Percentiles rank a stretch among this genome's conserved stretches.
Evolutionary conservation across 2,329 filamentous ascomycete genomes (phyloP).

Genomic region (Aspergillus calidoustus): DNA sequence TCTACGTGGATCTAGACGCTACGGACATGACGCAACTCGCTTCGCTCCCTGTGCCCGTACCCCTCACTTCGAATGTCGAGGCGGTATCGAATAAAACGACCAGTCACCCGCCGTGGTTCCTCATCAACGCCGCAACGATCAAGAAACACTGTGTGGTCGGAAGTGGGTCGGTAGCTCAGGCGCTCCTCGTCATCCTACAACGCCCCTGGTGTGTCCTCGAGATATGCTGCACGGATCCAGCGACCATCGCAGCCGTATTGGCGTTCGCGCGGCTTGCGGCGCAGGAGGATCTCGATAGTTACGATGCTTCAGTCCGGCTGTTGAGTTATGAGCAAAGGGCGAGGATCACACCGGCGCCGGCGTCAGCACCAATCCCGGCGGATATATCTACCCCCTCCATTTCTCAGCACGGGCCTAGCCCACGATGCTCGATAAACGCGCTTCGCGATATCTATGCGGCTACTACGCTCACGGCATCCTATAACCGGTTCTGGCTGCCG

Average conservation of each 20-base stretch:
- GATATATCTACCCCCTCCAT: neutral
- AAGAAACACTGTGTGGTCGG: slow-evolving; percentile 25
- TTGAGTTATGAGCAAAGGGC: slow-evolving; percentile 18
- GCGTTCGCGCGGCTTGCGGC: slow-evolving; percentile 15
- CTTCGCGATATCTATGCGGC: slow-evolving; percentile 15
- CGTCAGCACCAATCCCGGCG: neutral
- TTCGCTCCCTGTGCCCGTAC: slow-evolving; percentile 10
- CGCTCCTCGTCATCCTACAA: slow-evolving; percentile 24
- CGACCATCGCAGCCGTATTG: slow-evolving; percentile 15
- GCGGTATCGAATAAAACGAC: neutral
- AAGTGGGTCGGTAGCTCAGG: slow-evolving; percentile 11
- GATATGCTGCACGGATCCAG: slow-evolving; percentile 22
- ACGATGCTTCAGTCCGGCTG: slow-evolving; percentile 18
- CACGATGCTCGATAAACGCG: neutral
- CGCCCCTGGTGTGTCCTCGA: slow-evolving; percentile 29
- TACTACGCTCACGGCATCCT: slow-evolving; percentile 11
- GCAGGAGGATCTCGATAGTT: slow-evolving; percentile 11
- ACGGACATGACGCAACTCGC: slow-evolving; percentile 1
- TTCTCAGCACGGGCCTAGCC: neutral
- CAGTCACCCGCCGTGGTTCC: slow-evolving; percentile 23
- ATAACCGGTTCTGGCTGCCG: slow-evolving; percentile 24
- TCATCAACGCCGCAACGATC: slow-evolving; percentile 21
- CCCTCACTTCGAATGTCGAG: neutral
- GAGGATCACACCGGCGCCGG: neutral
- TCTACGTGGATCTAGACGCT: slow-evolving; percentile 9